Percentiles rank a stretch among this genome's conserved stretches.
phyloP scores from a whole-genome alignment of 352 stramenopile genomes.

The Phytophthora agathidicida region DNA sequence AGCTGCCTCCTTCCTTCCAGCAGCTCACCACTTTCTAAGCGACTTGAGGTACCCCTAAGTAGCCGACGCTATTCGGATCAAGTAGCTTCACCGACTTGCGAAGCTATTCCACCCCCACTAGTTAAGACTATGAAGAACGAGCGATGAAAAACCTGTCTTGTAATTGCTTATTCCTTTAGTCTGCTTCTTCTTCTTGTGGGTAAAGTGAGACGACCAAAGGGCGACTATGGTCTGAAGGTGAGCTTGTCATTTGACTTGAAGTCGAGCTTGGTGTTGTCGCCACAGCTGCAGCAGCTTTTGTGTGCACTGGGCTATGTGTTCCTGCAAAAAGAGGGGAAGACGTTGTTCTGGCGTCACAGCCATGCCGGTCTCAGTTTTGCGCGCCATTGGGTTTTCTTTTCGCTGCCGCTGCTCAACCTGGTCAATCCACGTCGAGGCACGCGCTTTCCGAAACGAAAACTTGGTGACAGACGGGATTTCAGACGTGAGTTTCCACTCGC shows the following conservation, averaged over 20 bases:
- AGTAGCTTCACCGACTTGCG: not conserved
- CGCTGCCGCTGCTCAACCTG: conserved; percentile 61
- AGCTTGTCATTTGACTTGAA: not conserved
- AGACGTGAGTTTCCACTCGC: conserved; percentile 68
- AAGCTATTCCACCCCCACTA: not conserved
- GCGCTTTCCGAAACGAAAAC: conserved; percentile 64
- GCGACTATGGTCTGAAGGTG: not conserved
- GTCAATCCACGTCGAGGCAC: conserved; percentile 69
- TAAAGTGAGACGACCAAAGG: conserved; percentile 13
- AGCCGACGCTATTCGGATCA: conserved; percentile 31
- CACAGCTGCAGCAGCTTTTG: conserved; percentile 17
- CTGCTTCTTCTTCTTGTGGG: not conserved
- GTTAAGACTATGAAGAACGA: conserved; percentile 35
- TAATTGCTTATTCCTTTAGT: conserved; percentile 1
- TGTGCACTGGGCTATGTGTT: conserved; percentile 43
- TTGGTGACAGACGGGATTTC: conserved; percentile 62
- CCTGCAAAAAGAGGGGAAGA: conserved; percentile 60
- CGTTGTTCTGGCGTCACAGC: conserved; percentile 31
- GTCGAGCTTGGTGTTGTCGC: not conserved
- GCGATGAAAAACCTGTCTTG: conserved; percentile 5
- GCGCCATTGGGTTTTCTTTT: conserved; percentile 43
- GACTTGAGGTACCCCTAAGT: conserved; percentile 41
- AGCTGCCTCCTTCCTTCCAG: conserved; percentile 57
- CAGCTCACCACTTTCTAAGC: conserved; percentile 58
- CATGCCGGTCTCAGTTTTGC: not conserved